A percentile compares a stretch with the other conserved stretches of the same genome.
Conservation (phyloP, 2,329 filamentous ascomycete genomes). For the Lasiodiplodia sp. region DNA sequence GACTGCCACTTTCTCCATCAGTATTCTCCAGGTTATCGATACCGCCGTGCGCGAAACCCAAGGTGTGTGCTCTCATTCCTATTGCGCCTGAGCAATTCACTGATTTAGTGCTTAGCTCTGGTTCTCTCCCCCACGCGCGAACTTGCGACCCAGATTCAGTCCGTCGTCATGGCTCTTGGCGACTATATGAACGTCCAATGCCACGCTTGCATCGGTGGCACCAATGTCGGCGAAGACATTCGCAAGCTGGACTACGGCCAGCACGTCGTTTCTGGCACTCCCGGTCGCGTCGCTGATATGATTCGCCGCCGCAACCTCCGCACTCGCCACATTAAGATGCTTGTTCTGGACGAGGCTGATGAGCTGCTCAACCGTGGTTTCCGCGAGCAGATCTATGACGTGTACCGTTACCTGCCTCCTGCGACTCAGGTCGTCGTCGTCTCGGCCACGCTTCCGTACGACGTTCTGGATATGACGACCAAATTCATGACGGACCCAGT, state of each 20-base stretch:
- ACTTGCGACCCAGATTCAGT: constrained; percentile 97
- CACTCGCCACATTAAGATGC: constrained; percentile 79
- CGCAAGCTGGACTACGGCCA: constrained; percentile 97
- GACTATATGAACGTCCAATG: constrained; percentile 99
- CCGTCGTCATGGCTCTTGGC: constrained; percentile 98
- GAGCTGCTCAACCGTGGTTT: constrained; percentile 91
- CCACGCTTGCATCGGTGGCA: constrained; percentile 97
- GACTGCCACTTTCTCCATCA: constrained; percentile 95
- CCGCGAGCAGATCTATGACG: constrained; percentile 98
- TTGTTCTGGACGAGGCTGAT: constrained; percentile 78
- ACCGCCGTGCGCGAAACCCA: constrained; percentile 92
- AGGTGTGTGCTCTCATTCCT: constrained; percentile 47
- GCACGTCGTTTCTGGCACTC: constrained; percentile 96
- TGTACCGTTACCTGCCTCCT: constrained; percentile 95
- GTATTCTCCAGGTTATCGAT: constrained; percentile 94
- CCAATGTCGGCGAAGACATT: constrained; percentile 97
- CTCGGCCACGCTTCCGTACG: constrained; percentile 94
- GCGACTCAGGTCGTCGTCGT: constrained; percentile 99
- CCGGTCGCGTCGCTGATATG: constrained; percentile 92
- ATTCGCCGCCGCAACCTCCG: constrained; percentile 76
- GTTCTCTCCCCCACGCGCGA: constrained; percentile 96
- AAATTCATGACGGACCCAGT: constrained; percentile 99
- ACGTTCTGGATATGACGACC: constrained; percentile 98
- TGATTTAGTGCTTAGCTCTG: constrained; percentile 64
- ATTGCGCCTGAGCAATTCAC: background rate